Evolutionary conservation across 345 rosid species (phyloP), one percentile per base, ranked within the genome.

Genomic region (Hibiscus trionum): DNA sequence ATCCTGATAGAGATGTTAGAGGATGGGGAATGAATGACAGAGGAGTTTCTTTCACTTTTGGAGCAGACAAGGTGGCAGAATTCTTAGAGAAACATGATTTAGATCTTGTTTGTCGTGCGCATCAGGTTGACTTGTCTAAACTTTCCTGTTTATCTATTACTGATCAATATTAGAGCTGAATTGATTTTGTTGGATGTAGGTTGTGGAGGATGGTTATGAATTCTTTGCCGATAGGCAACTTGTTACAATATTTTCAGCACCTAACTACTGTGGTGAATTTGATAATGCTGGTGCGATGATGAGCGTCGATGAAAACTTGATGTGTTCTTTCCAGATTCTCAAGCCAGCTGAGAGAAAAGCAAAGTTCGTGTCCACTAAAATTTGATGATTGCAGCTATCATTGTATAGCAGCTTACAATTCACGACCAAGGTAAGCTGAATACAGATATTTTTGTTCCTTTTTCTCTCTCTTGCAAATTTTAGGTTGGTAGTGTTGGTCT

Each of bases 281-380:
- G 96, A 94, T 77, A 94, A 94, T 86, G 98, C 98, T 19, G 98
- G 98, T 73, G 96, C 98, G 2, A 83, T 91, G 96, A 94, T 94
- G 98, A 88, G 87, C 57, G 94, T 94, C 56, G 93, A 94, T 63
- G 93, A 87, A 70, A 85, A 86, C 81, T 80, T 91, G 77, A 87
- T 86, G 90, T 94, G 98, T 85, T 94, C 98, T 58, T 94, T 94
- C 80, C 98, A 91, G 84, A 91, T 91, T 85, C 82, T 94, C 73
- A 94, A 90, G 82, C 98, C 97, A 7, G 90, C 97, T 0, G 98
- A 90, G 83, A 89, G 86, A 82, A 89, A 87, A 69, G 75, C 87
- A n/a, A 87, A 89, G 81, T 81, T 79, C 78, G 77, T 82, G 88
- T 75, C 87, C 37, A 83, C 89, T 75, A 90, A 90, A 84, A 84